These are phyloP conservation scores for Yamadazyma atmosphaerica DNA, from an alignment of 1,139 yeast species.

Conservation along the genomic window DNA sequence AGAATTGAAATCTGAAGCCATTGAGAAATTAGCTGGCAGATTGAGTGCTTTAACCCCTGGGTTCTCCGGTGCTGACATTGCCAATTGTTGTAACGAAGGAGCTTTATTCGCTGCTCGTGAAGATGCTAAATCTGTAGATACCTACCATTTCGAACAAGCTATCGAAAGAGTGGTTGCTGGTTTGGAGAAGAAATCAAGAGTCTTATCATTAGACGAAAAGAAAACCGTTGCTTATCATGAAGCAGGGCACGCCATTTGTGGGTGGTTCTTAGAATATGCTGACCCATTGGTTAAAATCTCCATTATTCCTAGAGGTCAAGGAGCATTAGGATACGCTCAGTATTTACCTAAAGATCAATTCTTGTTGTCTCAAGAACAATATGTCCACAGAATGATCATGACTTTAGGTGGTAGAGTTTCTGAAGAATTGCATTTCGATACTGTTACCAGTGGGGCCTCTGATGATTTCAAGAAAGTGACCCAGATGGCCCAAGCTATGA, in stretches of 20 bases:
- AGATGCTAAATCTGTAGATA: conserved; percentile 54
- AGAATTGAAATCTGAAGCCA: conserved; percentile 46
- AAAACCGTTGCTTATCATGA: conserved; percentile 78
- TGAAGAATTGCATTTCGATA: conserved; percentile 71
- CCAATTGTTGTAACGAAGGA: conserved; percentile 81
- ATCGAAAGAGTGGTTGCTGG: conserved; percentile 85
- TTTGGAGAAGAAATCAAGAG: conserved; percentile 68
- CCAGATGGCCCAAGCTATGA: conserved; percentile 76
- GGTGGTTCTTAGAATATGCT: conserved; percentile 71
- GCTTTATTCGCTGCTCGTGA: conserved; percentile 79
- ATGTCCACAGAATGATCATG: conserved; percentile 76
- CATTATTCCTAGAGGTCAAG: conserved; percentile 83
- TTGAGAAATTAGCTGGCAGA: conserved; percentile 66
- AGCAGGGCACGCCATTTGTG: conserved; percentile 83
- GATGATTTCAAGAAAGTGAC: conserved; percentile 83
- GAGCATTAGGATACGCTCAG: conserved; percentile 83
- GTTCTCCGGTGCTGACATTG: conserved; percentile 84
- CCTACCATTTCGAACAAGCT: conserved; percentile 72
- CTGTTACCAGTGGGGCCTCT: conserved; percentile 81
- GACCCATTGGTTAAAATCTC: conserved; percentile 79
- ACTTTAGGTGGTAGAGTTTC: conserved; percentile 79
- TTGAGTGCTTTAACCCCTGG: conserved; percentile 82
- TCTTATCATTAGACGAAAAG: conserved; percentile 70
- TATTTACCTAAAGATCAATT: conserved; percentile 78
- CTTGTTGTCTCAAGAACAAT: conserved; percentile 63